Evolutionary conservation across 495 filamentous ascomycete species (phyloP), one percentile per base, ranked within the genome.

Genomic region (Lasiosphaeriaceae sp.): DNA sequence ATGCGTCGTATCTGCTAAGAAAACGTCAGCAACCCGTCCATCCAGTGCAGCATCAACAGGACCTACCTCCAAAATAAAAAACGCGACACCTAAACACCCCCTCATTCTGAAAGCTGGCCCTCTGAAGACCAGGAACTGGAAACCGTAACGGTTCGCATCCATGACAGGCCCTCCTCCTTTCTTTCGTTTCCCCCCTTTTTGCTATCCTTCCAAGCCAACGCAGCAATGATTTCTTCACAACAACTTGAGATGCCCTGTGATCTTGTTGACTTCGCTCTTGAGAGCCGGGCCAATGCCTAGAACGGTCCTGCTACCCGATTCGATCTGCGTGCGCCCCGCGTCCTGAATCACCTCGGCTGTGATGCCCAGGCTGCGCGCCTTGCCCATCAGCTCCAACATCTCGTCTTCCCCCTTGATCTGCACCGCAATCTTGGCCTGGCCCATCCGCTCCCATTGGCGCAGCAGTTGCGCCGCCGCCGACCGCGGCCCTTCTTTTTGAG

Each of bases 311-410:
- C 89, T 95, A 17, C 95, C 92, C 43, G 84, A 83, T n/a, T 86
- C 92, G 73, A 98, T 96, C 83, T 97, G 95, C 29, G 94, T 98
- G 54, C 94, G 81, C 23, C 94, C 94, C n/a, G 94, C 94, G 79
- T 98, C 94, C 63, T 88, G 83, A 49, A 98, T 90, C 31, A 96
- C 84, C 69, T 89, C 85, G 46, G 94, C 88, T 52, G 90, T 92
- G 37, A 98, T 73, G 2, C 93, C 94, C 52, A 96, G 66, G 65
- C 87, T 90, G 46, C 89, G 77, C 11, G 94, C 92, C 71, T 84
- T 84, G 22, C 83, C 89, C 73, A 90, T 85, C 58, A 97, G 71
- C 59, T 82, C 74, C 53, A 87, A 65, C 70, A 98, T 66, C 69
- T 96, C 90, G 48, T 92, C 92, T 72, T 96, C 88, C n/a, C 72